Percentiles rank a stretch among this genome's conserved stretches.
Conservation (phyloP, 1,284 basidiomycete genomes). For the Boletus chippewaensis region DNA sequence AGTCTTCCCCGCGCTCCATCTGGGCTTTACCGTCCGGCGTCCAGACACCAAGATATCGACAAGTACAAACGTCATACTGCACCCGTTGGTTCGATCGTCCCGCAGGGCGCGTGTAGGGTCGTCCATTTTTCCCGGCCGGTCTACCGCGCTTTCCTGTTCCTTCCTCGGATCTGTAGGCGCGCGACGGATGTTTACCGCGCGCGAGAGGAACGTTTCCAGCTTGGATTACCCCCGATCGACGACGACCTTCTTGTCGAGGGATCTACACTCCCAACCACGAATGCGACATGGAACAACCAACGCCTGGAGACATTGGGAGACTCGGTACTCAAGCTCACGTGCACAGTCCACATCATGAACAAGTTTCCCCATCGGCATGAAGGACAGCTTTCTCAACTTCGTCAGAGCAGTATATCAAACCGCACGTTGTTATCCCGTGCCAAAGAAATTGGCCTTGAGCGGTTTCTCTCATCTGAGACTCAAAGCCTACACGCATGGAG, state of each 20-base stretch:
- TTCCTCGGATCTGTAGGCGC: slow-evolving; percentile 63
- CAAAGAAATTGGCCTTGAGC: slow-evolving; percentile 54
- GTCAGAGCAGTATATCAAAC: slow-evolving; percentile 62
- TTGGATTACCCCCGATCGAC: slow-evolving; percentile 53
- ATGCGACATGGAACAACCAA: slow-evolving; percentile 68
- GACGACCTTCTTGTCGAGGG: slow-evolving; percentile 61
- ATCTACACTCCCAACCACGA: slow-evolving; percentile 61
- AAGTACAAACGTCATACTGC: slow-evolving; percentile 21
- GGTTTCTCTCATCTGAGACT: slow-evolving; percentile 55
- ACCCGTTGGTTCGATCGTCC: slow-evolving; percentile 40
- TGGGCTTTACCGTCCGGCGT: slow-evolving; percentile 39
- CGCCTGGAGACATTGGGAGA: slow-evolving; percentile 81
- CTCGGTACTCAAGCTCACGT: slow-evolving; percentile 69
- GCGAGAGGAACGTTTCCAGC: slow-evolving; percentile 41
- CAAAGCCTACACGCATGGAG: slow-evolving; percentile 56
- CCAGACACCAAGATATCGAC: slow-evolving; percentile 20
- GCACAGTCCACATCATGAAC: slow-evolving; percentile 71
- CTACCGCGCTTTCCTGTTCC: slow-evolving; percentile 44
- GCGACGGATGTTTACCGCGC: slow-evolving; percentile 60
- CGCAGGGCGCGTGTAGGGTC: slow-evolving; percentile 48
- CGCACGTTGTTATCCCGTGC: slow-evolving; percentile 60
- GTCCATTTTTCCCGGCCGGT: slow-evolving; percentile 43
- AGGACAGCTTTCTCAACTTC: slow-evolving; percentile 65
- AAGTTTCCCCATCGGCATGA: slow-evolving; percentile 71
- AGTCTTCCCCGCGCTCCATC: slow-evolving; percentile 38